Evolutionary conservation across 2,329 filamentous ascomycete genomes (phyloP).

Genomic region (Tolypocladium inflatum): DNA sequence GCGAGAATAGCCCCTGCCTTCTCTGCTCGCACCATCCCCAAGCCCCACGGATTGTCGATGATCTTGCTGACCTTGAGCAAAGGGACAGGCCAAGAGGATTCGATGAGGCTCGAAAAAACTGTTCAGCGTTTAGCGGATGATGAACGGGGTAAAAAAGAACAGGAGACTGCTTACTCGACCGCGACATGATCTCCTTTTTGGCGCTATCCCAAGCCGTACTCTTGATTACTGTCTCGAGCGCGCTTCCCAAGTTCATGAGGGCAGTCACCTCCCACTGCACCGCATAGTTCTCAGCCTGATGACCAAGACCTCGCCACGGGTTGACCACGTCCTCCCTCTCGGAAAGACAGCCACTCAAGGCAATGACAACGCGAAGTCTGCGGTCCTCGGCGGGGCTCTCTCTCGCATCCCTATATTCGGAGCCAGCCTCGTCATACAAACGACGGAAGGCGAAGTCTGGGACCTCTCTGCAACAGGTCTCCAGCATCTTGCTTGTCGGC

Average conservation of each 20-base stretch:
- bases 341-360: conserved; percentile 72
- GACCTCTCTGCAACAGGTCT: conserved; percentile 77
- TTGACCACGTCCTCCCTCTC: conserved; percentile 57
- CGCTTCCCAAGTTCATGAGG: conserved; percentile 66
- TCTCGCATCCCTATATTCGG: conserved; percentile 37
- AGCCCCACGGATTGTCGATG: conserved; percentile 73
- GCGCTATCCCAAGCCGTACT: conserved; percentile 74
- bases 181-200: conserved; percentile 35
- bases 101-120: conserved; percentile 48
- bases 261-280: conserved; percentile 76
- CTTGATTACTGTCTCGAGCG: conserved; percentile 67
- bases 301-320: conserved; percentile 70
- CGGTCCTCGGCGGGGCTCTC: conserved; percentile 47
- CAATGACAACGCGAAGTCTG: conserved; percentile 72
- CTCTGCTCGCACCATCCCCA: conserved; percentile 66
- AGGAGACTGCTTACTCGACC: conserved; percentile 31
- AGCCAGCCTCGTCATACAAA: conserved; percentile 39
- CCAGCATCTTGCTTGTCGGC: conserved; percentile 79
- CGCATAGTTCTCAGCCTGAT: conserved; percentile 68
- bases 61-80: conserved; percentile 62
- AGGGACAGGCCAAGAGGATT: conserved; percentile 50
- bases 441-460: conserved; percentile 84
- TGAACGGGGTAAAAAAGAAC: background rate
- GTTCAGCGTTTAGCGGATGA: conserved; percentile 7
- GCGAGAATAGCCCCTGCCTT: conserved; percentile 65